These are phyloP conservation scores for Cucumis variabilis DNA, from an alignment of 331 rosid species.

Conservation along the genomic window DNA sequence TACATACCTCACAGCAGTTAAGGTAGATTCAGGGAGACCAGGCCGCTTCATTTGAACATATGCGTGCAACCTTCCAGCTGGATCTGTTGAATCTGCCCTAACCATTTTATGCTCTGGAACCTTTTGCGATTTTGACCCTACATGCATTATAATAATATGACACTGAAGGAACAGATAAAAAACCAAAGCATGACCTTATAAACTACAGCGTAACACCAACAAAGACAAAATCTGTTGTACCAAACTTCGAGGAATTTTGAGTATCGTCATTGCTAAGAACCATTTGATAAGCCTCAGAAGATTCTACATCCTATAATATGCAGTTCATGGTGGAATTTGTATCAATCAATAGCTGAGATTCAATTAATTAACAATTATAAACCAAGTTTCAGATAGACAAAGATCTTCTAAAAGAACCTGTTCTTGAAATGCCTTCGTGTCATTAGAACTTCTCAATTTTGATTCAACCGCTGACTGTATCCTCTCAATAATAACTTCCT, in stretches of 20 bases:
- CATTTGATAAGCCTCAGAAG: slow-evolving; percentile 54
- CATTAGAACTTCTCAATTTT: slow-evolving; percentile 83
- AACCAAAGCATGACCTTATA: not conserved
- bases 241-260: slow-evolving; percentile 55
- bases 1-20: slow-evolving; percentile 76
- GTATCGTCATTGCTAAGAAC: slow-evolving; percentile 50
- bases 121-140: slow-evolving; percentile 76
- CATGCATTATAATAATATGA: slow-evolving; percentile 28
- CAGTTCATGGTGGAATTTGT: slow-evolving; percentile 34
- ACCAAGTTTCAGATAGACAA: slow-evolving; percentile 26
- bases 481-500: slow-evolving; percentile 87
- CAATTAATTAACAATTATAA: slow-evolving; percentile 12
- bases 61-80: slow-evolving; percentile 90
- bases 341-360: slow-evolving; percentile 29
- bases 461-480: slow-evolving; percentile 82
- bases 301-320: slow-evolving; percentile 59
- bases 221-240: slow-evolving; percentile 44
- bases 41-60: slow-evolving; percentile 60
- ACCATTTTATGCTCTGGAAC: slow-evolving; percentile 87
- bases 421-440: slow-evolving; percentile 70
- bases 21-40: slow-evolving; percentile 55
- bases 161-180: not conserved
- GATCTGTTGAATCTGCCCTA: slow-evolving; percentile 90
- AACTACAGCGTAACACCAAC: slow-evolving; percentile 29
- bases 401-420: slow-evolving; percentile 56